These are phyloP conservation scores for Striga asiatica DNA, from an alignment of 257 asterid genomes.

Conservation along the genomic window DNA sequence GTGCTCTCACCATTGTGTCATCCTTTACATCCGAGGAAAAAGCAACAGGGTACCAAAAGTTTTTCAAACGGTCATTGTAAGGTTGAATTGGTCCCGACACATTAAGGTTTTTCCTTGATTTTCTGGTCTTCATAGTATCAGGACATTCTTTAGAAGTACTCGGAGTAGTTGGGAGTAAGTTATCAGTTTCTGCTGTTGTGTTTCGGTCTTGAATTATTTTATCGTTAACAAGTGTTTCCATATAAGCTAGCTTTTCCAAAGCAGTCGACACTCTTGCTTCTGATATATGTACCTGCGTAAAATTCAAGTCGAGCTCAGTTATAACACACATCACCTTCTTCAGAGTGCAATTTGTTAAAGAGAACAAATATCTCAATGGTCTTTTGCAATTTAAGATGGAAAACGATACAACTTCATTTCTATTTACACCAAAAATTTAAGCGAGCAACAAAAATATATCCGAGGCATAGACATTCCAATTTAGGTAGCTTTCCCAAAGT, in stretches of 20 bases:
- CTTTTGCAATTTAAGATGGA: neutral
- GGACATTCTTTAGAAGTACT: no score
- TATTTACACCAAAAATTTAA: no score
- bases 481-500: no score
- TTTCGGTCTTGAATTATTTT: conserved; percentile 53
- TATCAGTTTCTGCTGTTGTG: no score
- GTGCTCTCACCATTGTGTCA: conserved; percentile 74
- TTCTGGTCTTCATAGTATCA: conserved; percentile 24
- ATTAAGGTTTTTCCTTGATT: conserved; percentile 36
- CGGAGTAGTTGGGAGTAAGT: no score
- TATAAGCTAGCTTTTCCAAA: conserved; percentile 81
- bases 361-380: no score
- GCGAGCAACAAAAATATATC: no score
- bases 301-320: neutral
- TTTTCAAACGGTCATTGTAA: conserved; percentile 50
- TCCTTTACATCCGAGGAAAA: conserved; percentile 77
- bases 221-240: conserved; percentile 77
- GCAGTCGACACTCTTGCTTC: conserved; percentile 88
- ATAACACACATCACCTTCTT: neutral
- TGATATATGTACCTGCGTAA: conserved; percentile 70
- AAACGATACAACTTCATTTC: no score
- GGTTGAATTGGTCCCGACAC: conserved; percentile 89
- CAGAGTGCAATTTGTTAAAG: no score
- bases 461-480: no score
- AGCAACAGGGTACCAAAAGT: conserved; percentile 96